Percentiles rank a stretch among this genome's conserved stretches.
These are phyloP conservation scores for Meyerozyma sp. DNA, from an alignment of 1,139 yeast species.

Conservation along the genomic window DNA sequence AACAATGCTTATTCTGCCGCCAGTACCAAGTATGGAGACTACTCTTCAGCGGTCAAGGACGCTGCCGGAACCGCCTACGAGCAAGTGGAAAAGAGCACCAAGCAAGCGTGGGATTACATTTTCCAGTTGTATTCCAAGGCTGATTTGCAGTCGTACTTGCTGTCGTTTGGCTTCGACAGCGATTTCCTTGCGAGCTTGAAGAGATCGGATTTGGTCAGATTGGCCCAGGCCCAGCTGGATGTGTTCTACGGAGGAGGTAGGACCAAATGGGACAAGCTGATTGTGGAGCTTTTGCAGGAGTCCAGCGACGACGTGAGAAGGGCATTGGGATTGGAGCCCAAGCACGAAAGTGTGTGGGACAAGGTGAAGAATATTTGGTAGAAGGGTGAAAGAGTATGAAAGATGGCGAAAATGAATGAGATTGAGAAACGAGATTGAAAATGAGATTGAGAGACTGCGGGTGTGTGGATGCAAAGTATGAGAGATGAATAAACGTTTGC, in stretches of 20 bases:
- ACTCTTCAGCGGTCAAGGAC: constrained; percentile 6
- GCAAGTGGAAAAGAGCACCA: constrained; percentile 6
- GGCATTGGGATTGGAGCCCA: constrained; percentile 14
- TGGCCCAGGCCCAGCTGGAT: constrained; percentile 56
- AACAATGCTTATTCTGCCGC: constrained; percentile 5
- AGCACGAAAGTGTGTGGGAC: constrained; percentile 9
- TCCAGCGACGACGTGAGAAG: constrained; percentile 8
- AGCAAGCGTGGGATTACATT: constrained; percentile 12
- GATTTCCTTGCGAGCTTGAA: constrained; percentile 26
- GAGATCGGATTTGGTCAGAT: constrained; percentile 40
- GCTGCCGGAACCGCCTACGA: constrained; percentile 7
- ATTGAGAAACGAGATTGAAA: not conserved
- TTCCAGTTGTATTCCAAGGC: constrained; percentile 42
- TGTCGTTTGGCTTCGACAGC: constrained; percentile 43
- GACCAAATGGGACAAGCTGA: constrained; percentile 20
- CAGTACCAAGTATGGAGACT: constrained; percentile 3
- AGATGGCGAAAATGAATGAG: no score
- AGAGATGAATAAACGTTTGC: no score
- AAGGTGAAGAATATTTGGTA: constrained; percentile 3
- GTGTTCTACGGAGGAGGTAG: constrained; percentile 57
- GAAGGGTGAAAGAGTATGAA: no score
- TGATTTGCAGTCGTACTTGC: constrained; percentile 50
- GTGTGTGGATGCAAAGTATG: not conserved
- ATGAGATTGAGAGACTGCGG: not conserved
- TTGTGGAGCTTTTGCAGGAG: constrained; percentile 17